Conservation (phyloP, 805 yeast species). For the Hagleromyces aurorensis region DNA sequence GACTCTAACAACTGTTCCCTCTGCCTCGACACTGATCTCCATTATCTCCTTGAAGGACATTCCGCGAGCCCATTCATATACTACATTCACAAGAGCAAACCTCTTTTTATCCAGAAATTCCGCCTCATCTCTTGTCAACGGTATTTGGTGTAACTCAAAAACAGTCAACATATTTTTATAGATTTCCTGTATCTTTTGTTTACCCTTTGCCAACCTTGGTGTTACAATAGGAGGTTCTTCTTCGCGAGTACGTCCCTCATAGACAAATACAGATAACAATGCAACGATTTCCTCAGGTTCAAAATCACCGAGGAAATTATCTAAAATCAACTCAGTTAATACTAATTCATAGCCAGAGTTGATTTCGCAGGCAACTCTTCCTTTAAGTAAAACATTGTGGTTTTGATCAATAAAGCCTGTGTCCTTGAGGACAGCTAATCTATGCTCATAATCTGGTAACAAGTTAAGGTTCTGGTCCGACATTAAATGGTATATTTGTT, state of each 20-base stretch:
- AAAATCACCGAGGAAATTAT: constrained; percentile 85
- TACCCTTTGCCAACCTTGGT: constrained; percentile 73
- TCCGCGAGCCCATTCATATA: constrained; percentile 98
- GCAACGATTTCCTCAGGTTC: constrained; percentile 98
- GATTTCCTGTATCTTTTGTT: constrained; percentile 58
- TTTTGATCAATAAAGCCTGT: constrained; percentile 72
- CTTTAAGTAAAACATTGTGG: constrained; percentile 67
- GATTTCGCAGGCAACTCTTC: constrained; percentile 89
- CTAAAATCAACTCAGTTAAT: constrained; percentile 80
- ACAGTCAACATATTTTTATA: constrained; percentile 54
- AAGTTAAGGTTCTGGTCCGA: constrained; percentile 85
- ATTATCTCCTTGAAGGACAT: constrained; percentile 85
- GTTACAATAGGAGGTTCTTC: constrained; percentile 57
- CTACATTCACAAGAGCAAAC: constrained; percentile 87
- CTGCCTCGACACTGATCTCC: constrained; percentile 81
- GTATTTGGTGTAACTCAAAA: constrained; percentile 60
- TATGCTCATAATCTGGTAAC: constrained; percentile 88
- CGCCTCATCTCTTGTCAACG: constrained; percentile 75
- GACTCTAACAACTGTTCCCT: constrained; percentile 95
- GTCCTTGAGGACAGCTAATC: constrained; percentile 68
- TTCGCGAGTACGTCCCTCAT: constrained; percentile 65
- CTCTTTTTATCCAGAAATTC: constrained; percentile 76
- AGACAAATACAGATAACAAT: constrained; percentile 81
- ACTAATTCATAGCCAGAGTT: constrained; percentile 88
- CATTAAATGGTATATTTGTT: constrained; percentile 48